Base-by-base conservation (phyloP, 371 early-diverging fungal genomes). In the Mucor mucedo region DNA sequence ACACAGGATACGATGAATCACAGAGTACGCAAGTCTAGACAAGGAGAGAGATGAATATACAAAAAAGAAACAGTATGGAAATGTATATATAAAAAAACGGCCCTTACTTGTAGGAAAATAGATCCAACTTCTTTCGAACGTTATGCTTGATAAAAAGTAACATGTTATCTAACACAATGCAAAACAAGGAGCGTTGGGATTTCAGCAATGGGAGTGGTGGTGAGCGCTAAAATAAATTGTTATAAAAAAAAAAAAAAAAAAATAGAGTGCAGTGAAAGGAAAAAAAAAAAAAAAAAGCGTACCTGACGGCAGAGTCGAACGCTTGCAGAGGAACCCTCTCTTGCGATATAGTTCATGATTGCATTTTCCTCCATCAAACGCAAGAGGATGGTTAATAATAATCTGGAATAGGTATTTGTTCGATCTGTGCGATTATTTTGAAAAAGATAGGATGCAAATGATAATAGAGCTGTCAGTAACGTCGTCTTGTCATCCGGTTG, bases 101-200 rank as follows among this genome's bases (percentile, higher is more conserved):
- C 21, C 21, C 66, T 75, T 75, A 84, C 85, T 70, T 80, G 56
- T 79, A 83, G 7, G 74, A 74, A n/a, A 71, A 68, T 28, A 86
- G 44, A 50, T 80, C 80, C 39, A 86, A 66, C 47, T 80, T 86
- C 55, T 86, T 86, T 21, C 78, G 72, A 65, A 84, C 75, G 49
- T 82, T 84, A 63, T 84, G 82, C 49, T 80, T 81, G n/a, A 84
- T 50, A 52, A 80, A 84, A n/a, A 78, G 66, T 1, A 84, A 53
- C 27, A 80, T 57, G 10, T 71, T 75, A 59, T 86, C 86, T 41
- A 86, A 44, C 9, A 78, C 40, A 2, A 65, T 69, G 39, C 77
- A 77, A 10, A 78, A 79, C 16, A 83, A 44, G 0, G 82, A 74
- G 14, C 79, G 62, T 5, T 74, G 65, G n/a, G 70, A 72, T 29